Conservation (phyloP, 2,329 filamentous ascomycete genomes). For the Botryotinia narcissicola region DNA sequence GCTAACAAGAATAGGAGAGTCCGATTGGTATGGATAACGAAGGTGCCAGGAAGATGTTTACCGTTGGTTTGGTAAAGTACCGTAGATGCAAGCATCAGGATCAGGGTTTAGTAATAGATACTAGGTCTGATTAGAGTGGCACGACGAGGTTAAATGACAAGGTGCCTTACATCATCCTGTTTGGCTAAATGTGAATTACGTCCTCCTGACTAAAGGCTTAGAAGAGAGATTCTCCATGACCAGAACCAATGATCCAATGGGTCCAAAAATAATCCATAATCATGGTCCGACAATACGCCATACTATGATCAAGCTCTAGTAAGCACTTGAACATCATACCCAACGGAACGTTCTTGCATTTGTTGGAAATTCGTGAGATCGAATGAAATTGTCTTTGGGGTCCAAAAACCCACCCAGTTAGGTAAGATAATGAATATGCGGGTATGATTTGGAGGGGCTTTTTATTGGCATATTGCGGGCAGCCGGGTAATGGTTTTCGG, state of each 20-base stretch:
- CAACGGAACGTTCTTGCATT: constrained; percentile 17
- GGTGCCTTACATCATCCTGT: not conserved
- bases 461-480: constrained; percentile 1
- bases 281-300: not conserved
- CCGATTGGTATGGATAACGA: constrained; percentile 18
- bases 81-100: constrained; percentile 18
- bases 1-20: constrained; percentile 6
- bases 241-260: not conserved
- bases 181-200: not conserved
- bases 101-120: constrained; percentile 8
- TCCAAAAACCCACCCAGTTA: not conserved
- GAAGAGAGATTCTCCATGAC: not conserved
- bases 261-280: not conserved
- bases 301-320: not conserved
- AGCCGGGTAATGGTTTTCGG: constrained; percentile 9
- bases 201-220: constrained; percentile 7
- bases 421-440: constrained; percentile 9
- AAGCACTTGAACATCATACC: constrained; percentile 14
- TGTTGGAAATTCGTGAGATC: constrained; percentile 14
- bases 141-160: constrained; percentile 1
- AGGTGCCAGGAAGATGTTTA: constrained; percentile 15
- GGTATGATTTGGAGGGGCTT: not conserved
- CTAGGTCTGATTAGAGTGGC: not conserved
- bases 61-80: constrained; percentile 21
- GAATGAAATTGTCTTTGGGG: constrained; percentile 10